Conservation (phyloP, 371 early-diverging fungal species). For the Saksenaea oblongispora region DNA sequence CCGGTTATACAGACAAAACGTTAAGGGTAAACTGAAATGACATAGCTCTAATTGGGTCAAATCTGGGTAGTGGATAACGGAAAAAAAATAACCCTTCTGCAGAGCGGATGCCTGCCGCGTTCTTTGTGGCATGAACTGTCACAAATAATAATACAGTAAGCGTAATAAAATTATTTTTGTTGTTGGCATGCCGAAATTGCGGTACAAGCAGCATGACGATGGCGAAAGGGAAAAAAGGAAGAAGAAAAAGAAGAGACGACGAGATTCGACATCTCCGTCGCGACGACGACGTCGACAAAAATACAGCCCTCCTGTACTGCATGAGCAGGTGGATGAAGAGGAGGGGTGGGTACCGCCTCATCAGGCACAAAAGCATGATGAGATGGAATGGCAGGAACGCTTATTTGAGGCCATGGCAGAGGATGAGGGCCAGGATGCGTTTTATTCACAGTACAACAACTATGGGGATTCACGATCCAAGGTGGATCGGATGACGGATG, state of each 20-base stretch:
- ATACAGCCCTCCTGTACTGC: conserved; percentile 23
- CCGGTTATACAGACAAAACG: no score
- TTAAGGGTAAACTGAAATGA: no score
- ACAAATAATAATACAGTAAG: no score
- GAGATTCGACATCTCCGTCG: conserved; percentile 3
- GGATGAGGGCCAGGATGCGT: conserved; percentile 46
- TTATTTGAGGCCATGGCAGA: conserved; percentile 52
- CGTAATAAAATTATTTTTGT: no score
- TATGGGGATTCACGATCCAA: conserved; percentile 8
- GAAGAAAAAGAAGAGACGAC: conserved; percentile 10
- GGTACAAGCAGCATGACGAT: conserved; percentile 7
- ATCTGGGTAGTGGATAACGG: no score
- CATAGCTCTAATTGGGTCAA: no score
- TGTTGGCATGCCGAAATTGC: background rate
- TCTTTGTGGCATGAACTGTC: no score
- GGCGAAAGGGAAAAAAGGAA: conserved; percentile 12
- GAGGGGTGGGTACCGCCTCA: conserved; percentile 37
- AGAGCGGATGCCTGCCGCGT: no score
- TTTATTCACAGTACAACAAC: conserved; percentile 24
- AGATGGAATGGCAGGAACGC: conserved; percentile 38
- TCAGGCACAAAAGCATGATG: conserved; percentile 13
- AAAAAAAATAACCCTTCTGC: no score
- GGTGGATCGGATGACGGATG: conserved; percentile 35
- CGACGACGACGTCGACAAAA: conserved; percentile 9
- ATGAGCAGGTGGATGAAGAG: conserved; percentile 28